Evolutionary conservation across 176 grass and related monocot species (phyloP).

Genomic region (Oryza glaberrima): DNA sequence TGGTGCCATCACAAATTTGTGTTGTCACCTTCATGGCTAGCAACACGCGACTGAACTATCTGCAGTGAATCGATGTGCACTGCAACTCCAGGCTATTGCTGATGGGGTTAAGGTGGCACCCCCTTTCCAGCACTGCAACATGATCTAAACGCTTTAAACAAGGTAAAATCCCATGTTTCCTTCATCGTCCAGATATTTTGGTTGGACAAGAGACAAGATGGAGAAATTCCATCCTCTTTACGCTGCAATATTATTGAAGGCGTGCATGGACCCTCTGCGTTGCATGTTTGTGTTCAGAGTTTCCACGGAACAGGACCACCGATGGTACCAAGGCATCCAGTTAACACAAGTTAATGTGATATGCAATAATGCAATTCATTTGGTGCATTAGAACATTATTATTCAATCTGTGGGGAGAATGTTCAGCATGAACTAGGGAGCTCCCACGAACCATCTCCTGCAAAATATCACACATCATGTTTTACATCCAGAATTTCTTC

Average conservation of each 20-base stretch:
- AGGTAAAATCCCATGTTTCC: slow-evolving; percentile 16
- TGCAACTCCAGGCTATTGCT: slow-evolving; percentile 10
- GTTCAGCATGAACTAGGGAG: not conserved
- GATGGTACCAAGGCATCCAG: not conserved
- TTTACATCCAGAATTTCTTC: not conserved
- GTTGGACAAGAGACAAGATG: not conserved
- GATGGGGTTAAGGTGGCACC: slow-evolving; percentile 16
- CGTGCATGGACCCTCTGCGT: slow-evolving; percentile 3
- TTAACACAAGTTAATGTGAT: not conserved
- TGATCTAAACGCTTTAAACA: not conserved
- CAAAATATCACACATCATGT: not conserved
- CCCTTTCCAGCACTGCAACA: slow-evolving; percentile 9
- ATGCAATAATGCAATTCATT: not conserved
- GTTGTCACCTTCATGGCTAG: not conserved
- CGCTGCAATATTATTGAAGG: not conserved
- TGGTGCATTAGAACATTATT: not conserved
- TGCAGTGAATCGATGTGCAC: not conserved
- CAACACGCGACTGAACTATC: slow-evolving; percentile 11
- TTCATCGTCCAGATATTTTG: not conserved
- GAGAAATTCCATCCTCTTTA: not conserved
- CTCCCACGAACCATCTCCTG: not conserved
- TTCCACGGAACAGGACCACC: slow-evolving; percentile 5
- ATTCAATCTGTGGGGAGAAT: not conserved
- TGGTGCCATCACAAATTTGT: not conserved
- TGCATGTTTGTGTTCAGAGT: not conserved